Base-by-base conservation (phyloP, 495 filamentous ascomycete genomes). In the Hamigera avellanea region DNA sequence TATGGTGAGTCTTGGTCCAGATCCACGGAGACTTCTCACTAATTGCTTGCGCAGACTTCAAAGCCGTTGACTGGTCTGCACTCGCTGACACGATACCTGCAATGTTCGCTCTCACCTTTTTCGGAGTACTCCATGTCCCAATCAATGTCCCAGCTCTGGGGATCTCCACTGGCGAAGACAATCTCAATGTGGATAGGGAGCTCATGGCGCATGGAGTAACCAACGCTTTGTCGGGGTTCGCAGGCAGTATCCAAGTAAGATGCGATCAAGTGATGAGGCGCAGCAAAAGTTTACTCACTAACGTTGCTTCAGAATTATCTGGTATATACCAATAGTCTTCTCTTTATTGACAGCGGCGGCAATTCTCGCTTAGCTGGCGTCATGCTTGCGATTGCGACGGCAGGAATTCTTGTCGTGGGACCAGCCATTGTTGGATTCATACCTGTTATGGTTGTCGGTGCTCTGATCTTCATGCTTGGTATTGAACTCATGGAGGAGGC, bases 81-180 rank as follows among this genome's bases (percentile, higher is more conserved):
- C 69, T 98, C 40, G 54, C 67, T 16, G 76, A 83, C 36, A 86
- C 81, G 0, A 69, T 94, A 14, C 91, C 93, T 0, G 86, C 93
- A 8, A 96, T 96, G 88, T 81, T 96, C 54, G 91, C 93, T 2
- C 61, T 98, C 38, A 95, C 93, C 0, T 96, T 98, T 66, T 98
- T 98, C 52, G 89, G 89, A 28, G 77, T 98, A 30, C 73, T 98
- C 9, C 93, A 98, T 53, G 91, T 96, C 6, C 93, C 91, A 0
- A 98, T 98, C 59, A 96, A 98, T 54, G 85, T 96, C 13, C 91
- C 91, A 5, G 87, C 91, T 2, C 56, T 98, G 13, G 91, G 82
- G 1, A 80, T 93, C 27, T 86, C 83, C 5, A 83, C 80, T 4
- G 83, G 86, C 33, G 86, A 94, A 53, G 91, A 98, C 50, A 80